These are phyloP conservation scores for Aspergillus egyptiacus DNA, from an alignment of 495 filamentous ascomycete genomes.

Conservation along the genomic window DNA sequence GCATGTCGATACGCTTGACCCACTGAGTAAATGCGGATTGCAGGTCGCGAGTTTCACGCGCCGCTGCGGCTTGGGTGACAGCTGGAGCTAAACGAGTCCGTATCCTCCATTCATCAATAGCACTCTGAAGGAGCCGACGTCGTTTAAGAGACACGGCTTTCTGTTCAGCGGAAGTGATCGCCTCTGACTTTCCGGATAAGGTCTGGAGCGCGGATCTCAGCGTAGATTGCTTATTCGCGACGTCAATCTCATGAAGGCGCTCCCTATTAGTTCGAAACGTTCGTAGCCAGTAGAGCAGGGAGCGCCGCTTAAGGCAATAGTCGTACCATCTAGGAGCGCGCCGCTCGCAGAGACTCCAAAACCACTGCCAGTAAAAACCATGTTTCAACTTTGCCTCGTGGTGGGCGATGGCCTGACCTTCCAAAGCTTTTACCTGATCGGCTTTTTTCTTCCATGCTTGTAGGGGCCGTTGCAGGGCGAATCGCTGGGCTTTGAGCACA, in stretches of 20 bases:
- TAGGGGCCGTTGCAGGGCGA: slow-evolving; percentile 53
- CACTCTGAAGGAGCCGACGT: slow-evolving; percentile 25
- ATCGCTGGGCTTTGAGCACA: slow-evolving; percentile 59
- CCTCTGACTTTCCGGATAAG: slow-evolving; percentile 29
- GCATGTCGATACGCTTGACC: slow-evolving; percentile 42
- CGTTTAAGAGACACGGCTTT: slow-evolving; percentile 30
- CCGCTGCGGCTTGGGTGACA: slow-evolving; percentile 38
- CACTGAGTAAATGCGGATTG: slow-evolving; percentile 47
- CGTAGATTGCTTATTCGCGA: slow-evolving; percentile 23
- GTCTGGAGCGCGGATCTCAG: slow-evolving; percentile 26
- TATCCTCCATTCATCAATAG: slow-evolving; percentile 36
- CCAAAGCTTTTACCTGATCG: slow-evolving; percentile 25
- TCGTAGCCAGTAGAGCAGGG: slow-evolving; percentile 42
- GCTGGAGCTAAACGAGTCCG: slow-evolving; percentile 45
- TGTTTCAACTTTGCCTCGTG: slow-evolving; percentile 40
- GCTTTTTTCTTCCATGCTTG: slow-evolving; percentile 47
- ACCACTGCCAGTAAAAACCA: slow-evolving; percentile 51
- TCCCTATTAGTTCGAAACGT: slow-evolving; percentile 40
- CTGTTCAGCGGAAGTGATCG: slow-evolving; percentile 23
- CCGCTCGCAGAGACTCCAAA: slow-evolving; percentile 47
- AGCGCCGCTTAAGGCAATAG: slow-evolving; percentile 40
- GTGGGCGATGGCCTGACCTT: slow-evolving; percentile 36
- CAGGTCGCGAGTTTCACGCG: slow-evolving; percentile 44
- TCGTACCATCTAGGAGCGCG: slow-evolving; percentile 50
- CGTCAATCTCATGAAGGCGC: slow-evolving; percentile 35